phyloP scores from a whole-genome alignment of 179 eudicot genomes.

The Gypsophila paniculata region DNA sequence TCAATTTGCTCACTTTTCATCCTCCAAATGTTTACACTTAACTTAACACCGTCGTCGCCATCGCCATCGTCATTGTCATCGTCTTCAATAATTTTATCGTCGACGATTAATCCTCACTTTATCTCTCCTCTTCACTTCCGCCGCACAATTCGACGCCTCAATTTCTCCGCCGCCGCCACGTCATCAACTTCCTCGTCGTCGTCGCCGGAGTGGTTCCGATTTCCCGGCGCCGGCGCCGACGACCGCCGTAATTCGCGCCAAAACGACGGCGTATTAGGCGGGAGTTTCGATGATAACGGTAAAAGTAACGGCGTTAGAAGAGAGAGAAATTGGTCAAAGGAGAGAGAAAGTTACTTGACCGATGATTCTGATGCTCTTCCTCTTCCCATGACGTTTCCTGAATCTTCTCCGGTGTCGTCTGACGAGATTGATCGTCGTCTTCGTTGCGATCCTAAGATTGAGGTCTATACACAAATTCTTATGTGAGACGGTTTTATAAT shows the following conservation, averaged over 20 bases:
- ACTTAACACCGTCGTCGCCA: constrained; percentile 11
- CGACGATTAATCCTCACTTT: constrained; percentile 25
- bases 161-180: constrained; percentile 25
- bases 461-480: constrained; percentile 37
- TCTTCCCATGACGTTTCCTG: constrained; percentile 75
- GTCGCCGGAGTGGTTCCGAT: constrained; percentile 33
- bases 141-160: constrained; percentile 19
- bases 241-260: constrained; percentile 7
- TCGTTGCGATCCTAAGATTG: constrained; percentile 53
- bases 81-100: constrained; percentile 16
- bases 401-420: constrained; percentile 53
- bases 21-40: constrained; percentile 27
- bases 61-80: neutral
- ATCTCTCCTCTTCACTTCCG: constrained; percentile 21
- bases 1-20: neutral
- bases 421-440: constrained; percentile 72
- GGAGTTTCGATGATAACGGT: neutral
- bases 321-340: constrained; percentile 60
- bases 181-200: constrained; percentile 25
- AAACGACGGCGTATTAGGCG: constrained; percentile 26
- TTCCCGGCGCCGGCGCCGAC: constrained; percentile 21
- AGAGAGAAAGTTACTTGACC: constrained; percentile 61
- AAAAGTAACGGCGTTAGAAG: constrained; percentile 23
- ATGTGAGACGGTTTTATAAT: too few relatives aligned
- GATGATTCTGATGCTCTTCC: constrained; percentile 73